Base-by-base conservation (phyloP, 1,284 basidiomycete genomes). In the Pulveroboletus sp. region DNA sequence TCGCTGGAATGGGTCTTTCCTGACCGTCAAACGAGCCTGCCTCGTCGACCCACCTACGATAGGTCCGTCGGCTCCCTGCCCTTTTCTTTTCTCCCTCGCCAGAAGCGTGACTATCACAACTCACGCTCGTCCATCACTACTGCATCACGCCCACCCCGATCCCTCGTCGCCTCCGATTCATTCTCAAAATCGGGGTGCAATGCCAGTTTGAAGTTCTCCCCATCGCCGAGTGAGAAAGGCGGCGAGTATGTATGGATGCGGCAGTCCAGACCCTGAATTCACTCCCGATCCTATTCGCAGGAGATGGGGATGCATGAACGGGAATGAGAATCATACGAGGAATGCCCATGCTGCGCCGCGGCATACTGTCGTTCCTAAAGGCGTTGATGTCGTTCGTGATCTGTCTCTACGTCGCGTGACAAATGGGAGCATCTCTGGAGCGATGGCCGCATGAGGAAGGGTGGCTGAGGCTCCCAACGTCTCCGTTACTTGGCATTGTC, bases 311-410 rank as follows among this genome's bases (percentile, higher is more conserved):
- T 3, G 46, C 21, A 26, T 47, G 29, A 5, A 5, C 9, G 45
- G 0, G 50, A 19, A 4, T 48, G 52, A 0, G 49, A 29, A 29
- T 29, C 29, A 9, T 29, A 54, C 15, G 37, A 47, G 3, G 52
- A 8, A 13, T 51, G 53, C 3, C n/a, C 36, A 7, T 64, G 3
- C 17, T 72, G 62, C 3, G 89, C 88, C 65, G 96, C 86, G 33
- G 97, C 93, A 95, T 95, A 98, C 49, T 93, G 84, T 21, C 92
- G 84, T 71, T 98, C 95, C 44, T 93, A 83, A 2, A 98, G 79
- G 3, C 95, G 84, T 72, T 98, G 97, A 68, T 98, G 95, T 62
- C 95, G 82, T 69, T 98, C 95, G 3, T 95, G 81, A 71, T 98
- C 95, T 65, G 98, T 29, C 95, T 84, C 58, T 97, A 29, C 93